These are phyloP conservation scores for Populus hybrid DNA, from an alignment of 441 rosid species.

Conservation along the genomic window DNA sequence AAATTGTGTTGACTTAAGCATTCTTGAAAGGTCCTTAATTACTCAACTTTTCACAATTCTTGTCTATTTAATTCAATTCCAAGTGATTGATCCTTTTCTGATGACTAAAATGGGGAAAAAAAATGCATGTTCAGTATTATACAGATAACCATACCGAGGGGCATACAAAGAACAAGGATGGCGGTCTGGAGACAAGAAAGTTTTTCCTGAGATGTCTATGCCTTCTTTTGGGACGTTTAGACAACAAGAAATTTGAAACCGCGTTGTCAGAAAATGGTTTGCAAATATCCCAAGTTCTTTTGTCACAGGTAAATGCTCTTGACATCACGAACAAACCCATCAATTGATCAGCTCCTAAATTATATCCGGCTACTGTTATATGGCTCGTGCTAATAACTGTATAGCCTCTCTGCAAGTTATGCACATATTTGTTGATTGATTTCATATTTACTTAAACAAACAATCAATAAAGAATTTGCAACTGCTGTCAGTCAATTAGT, in stretches of 20 bases:
- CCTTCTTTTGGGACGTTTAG: slow-evolving; percentile 86
- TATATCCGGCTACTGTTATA: background rate
- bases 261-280: slow-evolving; percentile 56
- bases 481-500: background rate
- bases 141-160: slow-evolving; percentile 52
- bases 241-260: slow-evolving; percentile 59
- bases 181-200: slow-evolving; percentile 62
- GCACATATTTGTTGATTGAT: slow-evolving; percentile 7
- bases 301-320: slow-evolving; percentile 59
- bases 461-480: background rate
- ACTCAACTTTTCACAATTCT: background rate
- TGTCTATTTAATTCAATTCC: slow-evolving; percentile 12
- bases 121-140: slow-evolving; percentile 47
- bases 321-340: slow-evolving; percentile 8
- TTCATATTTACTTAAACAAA: background rate
- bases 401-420: background rate
- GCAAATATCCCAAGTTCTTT: slow-evolving; percentile 61
- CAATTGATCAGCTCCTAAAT: background rate
- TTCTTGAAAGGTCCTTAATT: background rate
- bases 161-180: slow-evolving; percentile 38
- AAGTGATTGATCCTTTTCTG: slow-evolving; percentile 25
- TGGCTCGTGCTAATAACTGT: slow-evolving; percentile 1
- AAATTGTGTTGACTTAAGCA: background rate
- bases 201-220: slow-evolving; percentile 87
- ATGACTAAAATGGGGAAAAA: slow-evolving; percentile 18